These are phyloP conservation scores for Helminthosporium solani DNA, from an alignment of 2,329 filamentous ascomycete genomes.

Conservation along the genomic window DNA sequence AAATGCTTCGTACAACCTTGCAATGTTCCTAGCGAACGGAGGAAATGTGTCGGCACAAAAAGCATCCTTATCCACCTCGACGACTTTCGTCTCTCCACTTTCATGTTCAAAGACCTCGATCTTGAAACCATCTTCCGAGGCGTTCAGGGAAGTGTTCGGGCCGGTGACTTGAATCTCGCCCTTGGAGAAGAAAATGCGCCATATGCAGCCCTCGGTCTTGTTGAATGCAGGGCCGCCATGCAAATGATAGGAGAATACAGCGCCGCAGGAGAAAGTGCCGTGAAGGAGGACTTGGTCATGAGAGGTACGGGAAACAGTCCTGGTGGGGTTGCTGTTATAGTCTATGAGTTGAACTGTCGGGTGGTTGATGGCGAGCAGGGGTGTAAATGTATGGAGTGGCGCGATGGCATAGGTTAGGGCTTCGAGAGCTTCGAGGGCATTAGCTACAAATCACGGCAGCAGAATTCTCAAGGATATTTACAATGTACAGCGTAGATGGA, in stretches of 20 bases:
- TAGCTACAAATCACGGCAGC: background rate
- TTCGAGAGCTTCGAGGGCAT: slow-evolving; percentile 41
- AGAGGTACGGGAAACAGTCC: slow-evolving; percentile 43
- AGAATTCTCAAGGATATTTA: slow-evolving; percentile 1
- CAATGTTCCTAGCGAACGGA: slow-evolving; percentile 51
- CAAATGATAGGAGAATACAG: slow-evolving; percentile 41
- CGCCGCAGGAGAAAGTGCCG: slow-evolving; percentile 37
- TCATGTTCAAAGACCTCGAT: slow-evolving; percentile 55
- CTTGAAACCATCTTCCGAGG: slow-evolving; percentile 32
- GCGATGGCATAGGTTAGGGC: slow-evolving; percentile 50
- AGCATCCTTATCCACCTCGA: slow-evolving; percentile 48
- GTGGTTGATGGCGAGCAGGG: slow-evolving; percentile 50
- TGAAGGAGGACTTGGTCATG: slow-evolving; percentile 48
- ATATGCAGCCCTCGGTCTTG: slow-evolving; percentile 43
- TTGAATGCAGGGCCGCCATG: slow-evolving; percentile 55
- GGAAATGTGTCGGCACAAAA: slow-evolving; percentile 44
- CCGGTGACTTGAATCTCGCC: slow-evolving; percentile 40
- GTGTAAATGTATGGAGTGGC: slow-evolving; percentile 44
- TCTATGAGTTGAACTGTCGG: slow-evolving; percentile 33
- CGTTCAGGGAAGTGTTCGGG: slow-evolving; percentile 26
- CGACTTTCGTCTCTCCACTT: slow-evolving; percentile 47
- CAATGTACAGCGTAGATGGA: slow-evolving; percentile 41
- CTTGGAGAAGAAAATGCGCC: slow-evolving; percentile 53
- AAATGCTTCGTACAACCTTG: slow-evolving; percentile 56
- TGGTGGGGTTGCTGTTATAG: slow-evolving; percentile 29